A percentile compares a stretch with the other conserved stretches of the same genome.
Conservation (phyloP, 805 yeast genomes). For the Candida endomychidarum region DNA sequence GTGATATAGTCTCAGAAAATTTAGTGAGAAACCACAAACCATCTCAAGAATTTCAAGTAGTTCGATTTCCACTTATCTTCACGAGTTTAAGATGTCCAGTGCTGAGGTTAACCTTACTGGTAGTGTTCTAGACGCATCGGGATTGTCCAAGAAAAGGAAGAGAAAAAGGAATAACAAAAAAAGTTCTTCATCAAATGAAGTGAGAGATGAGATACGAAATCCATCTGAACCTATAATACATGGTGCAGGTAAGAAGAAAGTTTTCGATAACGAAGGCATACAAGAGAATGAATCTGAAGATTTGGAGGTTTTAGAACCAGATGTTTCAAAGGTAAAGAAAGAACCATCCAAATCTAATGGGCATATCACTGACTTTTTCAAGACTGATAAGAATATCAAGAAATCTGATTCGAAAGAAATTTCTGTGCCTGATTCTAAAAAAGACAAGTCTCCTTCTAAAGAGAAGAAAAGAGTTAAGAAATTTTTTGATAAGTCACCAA, state of each 20-base stretch:
- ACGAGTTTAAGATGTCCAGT: conserved; percentile 4
- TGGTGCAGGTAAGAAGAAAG: conserved; percentile 5
- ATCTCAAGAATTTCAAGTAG: not conserved
- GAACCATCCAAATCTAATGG: not conserved
- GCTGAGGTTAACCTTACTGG: conserved; percentile 13
- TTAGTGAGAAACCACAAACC: not conserved
- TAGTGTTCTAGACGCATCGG: conserved; percentile 12
- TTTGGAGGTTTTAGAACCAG: not conserved
- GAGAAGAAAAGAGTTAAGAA: conserved; percentile 3
- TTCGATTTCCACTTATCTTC: too few species aligned
- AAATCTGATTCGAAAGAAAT: not conserved
- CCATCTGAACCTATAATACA: not conserved
- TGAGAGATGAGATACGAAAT: conserved; percentile 6
- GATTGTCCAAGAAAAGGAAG: conserved; percentile 14
- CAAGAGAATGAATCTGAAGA: not conserved
- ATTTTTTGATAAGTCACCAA: conserved; percentile 33
- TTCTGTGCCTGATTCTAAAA: too few species aligned
- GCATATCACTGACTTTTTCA: not conserved
- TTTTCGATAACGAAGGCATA: conserved; percentile 5
- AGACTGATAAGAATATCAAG: not conserved
- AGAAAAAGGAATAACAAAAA: conserved; percentile 32
- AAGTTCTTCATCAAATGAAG: conserved; percentile 1
- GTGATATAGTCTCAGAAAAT: too few species aligned
- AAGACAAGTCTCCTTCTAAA: not conserved
- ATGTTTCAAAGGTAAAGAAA: not conserved